Evolutionary conservation across 2,329 filamentous ascomycete species (phyloP), one percentile per base, ranked within the genome.

Genomic region (Aspergillus sp.): DNA sequence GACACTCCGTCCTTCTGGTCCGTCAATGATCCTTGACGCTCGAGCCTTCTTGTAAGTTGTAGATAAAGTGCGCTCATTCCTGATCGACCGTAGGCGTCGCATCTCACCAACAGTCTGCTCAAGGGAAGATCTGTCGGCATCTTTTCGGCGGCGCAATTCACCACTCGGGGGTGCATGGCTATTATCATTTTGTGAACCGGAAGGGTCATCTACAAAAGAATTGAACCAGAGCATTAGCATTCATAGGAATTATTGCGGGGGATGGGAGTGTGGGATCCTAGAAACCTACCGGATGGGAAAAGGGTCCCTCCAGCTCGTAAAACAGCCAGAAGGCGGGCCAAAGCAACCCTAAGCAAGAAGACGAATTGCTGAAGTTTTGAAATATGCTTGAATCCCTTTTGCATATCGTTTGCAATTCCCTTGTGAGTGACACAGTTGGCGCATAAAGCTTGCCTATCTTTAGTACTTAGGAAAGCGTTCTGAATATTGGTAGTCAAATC

Each of bases 31-130:
- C 55, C 91, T 86, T 8, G 95, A 98, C 25, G 91, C 91, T 64
- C 95, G 85, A 49, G 93, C 91, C 68, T 93, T 95, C 71, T 90
- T 90, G 73, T 93, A 92, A 51, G 92, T 97, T 21, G 91, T 96
- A 37, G 93, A 98, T 44, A 99, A 79, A 68, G 96, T 91, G 70
- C 96, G 93, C 70, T 99, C 93, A 70, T 98, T 88, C 31, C 95
- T 88, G 21, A 93, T 98, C 61, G 95, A 98, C 64, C 93, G 87
- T 58, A 99, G 78, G 61, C 95, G 86, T 68, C 92, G 88, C 71
- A 99, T 95, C 76, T 99, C 95, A 64, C 95, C 96, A 65, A 99
- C 87, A 47, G 93, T 96, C 77, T 93, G 96, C 78, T 98, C 93
- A 71, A 98, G 95, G 52, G 90, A 91, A 67, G 87, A 84, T 64